Base-by-base conservation (phyloP, 305 asterid genomes). In the Lippia alba region DNA sequence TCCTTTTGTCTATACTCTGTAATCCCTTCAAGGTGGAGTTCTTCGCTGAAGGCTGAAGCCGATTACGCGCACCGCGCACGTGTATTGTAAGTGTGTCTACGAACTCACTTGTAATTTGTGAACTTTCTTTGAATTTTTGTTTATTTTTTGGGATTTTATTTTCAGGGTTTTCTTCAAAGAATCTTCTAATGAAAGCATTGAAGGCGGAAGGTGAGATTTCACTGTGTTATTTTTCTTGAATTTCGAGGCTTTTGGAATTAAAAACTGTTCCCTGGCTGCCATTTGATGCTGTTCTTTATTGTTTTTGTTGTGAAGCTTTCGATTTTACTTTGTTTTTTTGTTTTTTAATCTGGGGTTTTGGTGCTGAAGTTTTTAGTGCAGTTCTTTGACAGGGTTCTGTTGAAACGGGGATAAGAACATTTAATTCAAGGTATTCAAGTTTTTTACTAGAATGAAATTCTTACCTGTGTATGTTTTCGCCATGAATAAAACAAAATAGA, bases 151-250 rank as follows among this genome's bases (percentile, higher is more conserved):
- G 12, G 4, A 6, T 44, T 44, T 41, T 41, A 4, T 0, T 46
- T 50, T 33, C 69, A 50, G 69, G 69, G 19, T 46, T 70, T 55
- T 59, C 60, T 17, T 67, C 19, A 41, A 56, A 24, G 32, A 44
- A 44, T 36, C 36, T 6, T n/a, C 15, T 36, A 34, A 39, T 61
- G 69, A 48, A 56, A 61, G 69, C 53, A 12, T 19, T 71, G 53
- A 62, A 39, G 40, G 62, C 51, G 34, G 69, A 61, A n/a, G 64
- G 69, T 71, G 30, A 53, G 69, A 33, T 61, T 61, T 65, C 51
- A 53, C 24, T 60, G 20, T 20, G 30, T 24, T 24, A n/a, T 30
- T 55, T 11, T 10, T 44, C 49, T 5, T 44, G 49, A 44, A 44
- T 44, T 44, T 7, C 49, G 1, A 8, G 49, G 49, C 2, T 8